These are phyloP conservation scores for Sinapis alba DNA, from an alignment of 441 rosid species.

Conservation along the genomic window DNA sequence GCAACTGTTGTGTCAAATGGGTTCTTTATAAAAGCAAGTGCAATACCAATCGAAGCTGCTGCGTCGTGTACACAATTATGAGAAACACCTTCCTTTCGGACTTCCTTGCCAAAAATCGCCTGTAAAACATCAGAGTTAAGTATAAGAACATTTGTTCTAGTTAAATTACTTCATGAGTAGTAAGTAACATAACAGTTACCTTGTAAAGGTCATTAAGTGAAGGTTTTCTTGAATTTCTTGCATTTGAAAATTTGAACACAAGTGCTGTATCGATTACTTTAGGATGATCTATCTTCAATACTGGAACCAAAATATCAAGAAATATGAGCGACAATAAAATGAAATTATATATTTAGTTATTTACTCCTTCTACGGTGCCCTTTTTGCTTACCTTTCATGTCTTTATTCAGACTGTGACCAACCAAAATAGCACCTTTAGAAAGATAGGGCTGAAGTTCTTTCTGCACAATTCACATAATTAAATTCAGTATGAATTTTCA, in stretches of 20 bases:
- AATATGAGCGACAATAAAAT: not conserved
- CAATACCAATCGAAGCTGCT: conserved; percentile 72
- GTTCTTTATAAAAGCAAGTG: conserved; percentile 59
- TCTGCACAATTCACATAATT: conserved; percentile 43
- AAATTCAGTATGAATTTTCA: not conserved
- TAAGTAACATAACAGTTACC: conserved; percentile 42
- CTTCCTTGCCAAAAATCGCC: conserved; percentile 63
- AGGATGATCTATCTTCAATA: conserved; percentile 74
- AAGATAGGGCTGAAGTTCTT: conserved; percentile 61
- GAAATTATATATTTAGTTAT: not conserved
- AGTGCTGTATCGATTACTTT: conserved; percentile 79
- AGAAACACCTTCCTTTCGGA: conserved; percentile 65
- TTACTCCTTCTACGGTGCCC: not conserved
- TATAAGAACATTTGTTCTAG: not conserved
- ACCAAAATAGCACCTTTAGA: conserved; percentile 62
- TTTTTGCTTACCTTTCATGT: conserved; percentile 57
- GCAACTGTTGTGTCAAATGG: conserved; percentile 48
- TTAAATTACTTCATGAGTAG: not conserved
- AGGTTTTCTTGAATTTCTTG: conserved; percentile 45
- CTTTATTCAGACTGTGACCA: conserved; percentile 81
- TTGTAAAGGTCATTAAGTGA: conserved; percentile 72
- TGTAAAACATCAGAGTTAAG: conserved; percentile 37
- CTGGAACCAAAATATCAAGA: conserved; percentile 43
- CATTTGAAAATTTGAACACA: conserved; percentile 61
- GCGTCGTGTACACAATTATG: conserved; percentile 85